A percentile compares a stretch with the other conserved stretches of the same genome.
Evolutionary conservation across 2,329 filamentous ascomycete species (phyloP).

Genomic region (Emericellopsis atlantica): DNA sequence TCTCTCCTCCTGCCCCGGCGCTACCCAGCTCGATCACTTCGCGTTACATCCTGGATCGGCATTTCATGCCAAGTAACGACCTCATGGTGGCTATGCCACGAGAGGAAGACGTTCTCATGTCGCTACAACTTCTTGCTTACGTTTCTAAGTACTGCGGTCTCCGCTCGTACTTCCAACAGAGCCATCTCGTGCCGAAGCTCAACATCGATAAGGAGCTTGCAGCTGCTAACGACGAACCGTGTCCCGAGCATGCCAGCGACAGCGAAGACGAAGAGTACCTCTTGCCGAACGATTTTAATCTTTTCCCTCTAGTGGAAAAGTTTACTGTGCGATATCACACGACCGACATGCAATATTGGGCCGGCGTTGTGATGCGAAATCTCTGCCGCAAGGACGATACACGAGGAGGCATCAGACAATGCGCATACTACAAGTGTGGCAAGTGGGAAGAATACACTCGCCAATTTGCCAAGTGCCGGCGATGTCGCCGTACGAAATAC

Average conservation of each 20-base stretch:
- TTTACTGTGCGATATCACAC: slow-evolving; percentile 94
- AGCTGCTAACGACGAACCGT: slow-evolving; percentile 1
- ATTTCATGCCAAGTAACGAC: slow-evolving; percentile 54
- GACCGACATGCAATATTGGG: slow-evolving; percentile 99
- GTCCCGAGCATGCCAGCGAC: slow-evolving; percentile 34
- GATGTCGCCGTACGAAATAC: slow-evolving; percentile 93
- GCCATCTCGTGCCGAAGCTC: slow-evolving; percentile 82
- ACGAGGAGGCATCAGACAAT: slow-evolving; percentile 87
- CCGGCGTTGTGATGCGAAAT: slow-evolving; percentile 96
- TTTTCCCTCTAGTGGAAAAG: slow-evolving; percentile 95
- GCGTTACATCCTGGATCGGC: slow-evolving; percentile 67
- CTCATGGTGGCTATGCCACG: slow-evolving; percentile 86
- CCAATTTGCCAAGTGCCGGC: slow-evolving; percentile 94
- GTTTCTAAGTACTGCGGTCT: slow-evolving; percentile 98
- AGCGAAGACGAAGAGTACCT: slow-evolving; percentile 76
- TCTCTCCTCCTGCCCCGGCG: slow-evolving; percentile 62
- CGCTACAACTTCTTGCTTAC: slow-evolving; percentile 88
- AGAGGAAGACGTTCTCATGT: slow-evolving; percentile 97
- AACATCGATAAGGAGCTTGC: slow-evolving; percentile 80
- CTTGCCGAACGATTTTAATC: slow-evolving; percentile 90
- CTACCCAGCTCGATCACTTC: slow-evolving; percentile 61
- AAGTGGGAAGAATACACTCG: slow-evolving; percentile 97
- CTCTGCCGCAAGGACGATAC: slow-evolving; percentile 96
- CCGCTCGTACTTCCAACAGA: slow-evolving; percentile 87
- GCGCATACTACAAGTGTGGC: slow-evolving; percentile 94